Evolutionary conservation across 2,329 filamentous ascomycete species (phyloP).

Genomic region (Colletotrichum sp.): DNA sequence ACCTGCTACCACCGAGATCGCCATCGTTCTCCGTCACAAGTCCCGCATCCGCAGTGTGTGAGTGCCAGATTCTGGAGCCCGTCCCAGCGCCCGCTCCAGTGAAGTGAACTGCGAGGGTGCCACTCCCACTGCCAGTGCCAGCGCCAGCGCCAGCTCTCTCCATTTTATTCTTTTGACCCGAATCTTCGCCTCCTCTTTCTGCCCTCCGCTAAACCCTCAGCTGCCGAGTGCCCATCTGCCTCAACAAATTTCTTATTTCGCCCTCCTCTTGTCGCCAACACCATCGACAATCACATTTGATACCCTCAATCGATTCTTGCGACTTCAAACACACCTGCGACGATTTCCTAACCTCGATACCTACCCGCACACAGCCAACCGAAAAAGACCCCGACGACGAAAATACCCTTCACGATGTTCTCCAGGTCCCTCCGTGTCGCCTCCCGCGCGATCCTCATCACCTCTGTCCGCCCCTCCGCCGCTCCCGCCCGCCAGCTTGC

Average conservation of each 20-base stretch:
- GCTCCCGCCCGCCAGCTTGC: slow-evolving; percentile 46
- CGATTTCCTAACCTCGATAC: not conserved
- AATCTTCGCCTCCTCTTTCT: slow-evolving; percentile 16
- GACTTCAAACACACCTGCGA: slow-evolving; percentile 3
- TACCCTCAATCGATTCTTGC: not conserved
- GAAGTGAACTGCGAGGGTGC: not conserved
- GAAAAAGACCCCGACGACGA: not conserved
- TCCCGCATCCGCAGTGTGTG: slow-evolving; percentile 10
- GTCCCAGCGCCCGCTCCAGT: not conserved
- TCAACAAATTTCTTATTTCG: not conserved
- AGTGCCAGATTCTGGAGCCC: not conserved
- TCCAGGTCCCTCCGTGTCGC: slow-evolving; percentile 50
- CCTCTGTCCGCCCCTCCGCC: slow-evolving; percentile 42
- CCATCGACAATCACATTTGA: not conserved
- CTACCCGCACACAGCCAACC: not conserved
- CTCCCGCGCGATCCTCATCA: slow-evolving; percentile 47
- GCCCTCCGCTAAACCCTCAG: not conserved
- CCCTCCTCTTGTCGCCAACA: slow-evolving; percentile 14
- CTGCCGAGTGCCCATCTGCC: not conserved
- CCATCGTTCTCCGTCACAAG: slow-evolving; percentile 23
- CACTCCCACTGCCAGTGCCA: not conserved
- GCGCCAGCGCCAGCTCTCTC: not conserved
- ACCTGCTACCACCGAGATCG: slow-evolving; percentile 22
- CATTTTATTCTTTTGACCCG: not conserved
- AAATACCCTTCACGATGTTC: slow-evolving; percentile 39